Percentiles rank a stretch among this genome's conserved stretches.
Evolutionary conservation across 306 rosid genomes (phyloP).

Genomic region (Cicer pinnatifidum): DNA sequence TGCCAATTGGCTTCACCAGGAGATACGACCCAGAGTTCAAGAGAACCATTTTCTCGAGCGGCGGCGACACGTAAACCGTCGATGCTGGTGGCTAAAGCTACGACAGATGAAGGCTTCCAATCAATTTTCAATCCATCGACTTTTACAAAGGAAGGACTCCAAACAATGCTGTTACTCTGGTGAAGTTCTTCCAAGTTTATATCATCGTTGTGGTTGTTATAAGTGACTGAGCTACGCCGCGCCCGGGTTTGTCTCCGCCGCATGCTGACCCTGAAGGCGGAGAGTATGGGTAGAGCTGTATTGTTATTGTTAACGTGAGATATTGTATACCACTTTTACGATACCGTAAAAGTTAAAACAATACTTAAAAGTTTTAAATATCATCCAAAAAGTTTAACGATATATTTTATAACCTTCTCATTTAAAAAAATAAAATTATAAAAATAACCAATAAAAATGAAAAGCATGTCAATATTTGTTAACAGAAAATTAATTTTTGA

Average conservation of each 20-base stretch:
- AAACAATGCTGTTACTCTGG: background rate
- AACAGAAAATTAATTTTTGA: too few species aligned
- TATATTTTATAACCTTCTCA: too few species aligned
- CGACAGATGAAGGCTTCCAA: conserved; percentile 85
- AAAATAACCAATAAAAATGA: too few species aligned
- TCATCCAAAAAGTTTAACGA: too few species aligned
- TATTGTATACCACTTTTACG: too few species aligned
- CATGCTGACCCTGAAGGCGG: background rate
- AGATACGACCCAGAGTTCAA: conserved; percentile 94
- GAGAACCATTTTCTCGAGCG: conserved; percentile 82
- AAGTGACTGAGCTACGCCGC: background rate
- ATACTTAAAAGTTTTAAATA: too few species aligned
- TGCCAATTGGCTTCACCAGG: conserved; percentile 95
- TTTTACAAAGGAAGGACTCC: background rate
- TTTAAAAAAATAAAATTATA: too few species aligned
- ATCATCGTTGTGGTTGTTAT: background rate
- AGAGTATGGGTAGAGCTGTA: background rate
- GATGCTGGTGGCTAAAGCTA: conserved; percentile 78
- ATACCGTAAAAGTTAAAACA: too few species aligned
- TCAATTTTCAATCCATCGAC: conserved; percentile 32
- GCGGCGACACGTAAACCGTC: conserved; percentile 86
- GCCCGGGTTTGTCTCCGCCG: background rate
- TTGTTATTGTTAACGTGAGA: too few species aligned
- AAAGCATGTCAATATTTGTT: too few species aligned
- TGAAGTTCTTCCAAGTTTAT: background rate